Evolutionary conservation across 768 basidiomycete genomes (phyloP).

Genomic region (Boletus barrowsii): DNA sequence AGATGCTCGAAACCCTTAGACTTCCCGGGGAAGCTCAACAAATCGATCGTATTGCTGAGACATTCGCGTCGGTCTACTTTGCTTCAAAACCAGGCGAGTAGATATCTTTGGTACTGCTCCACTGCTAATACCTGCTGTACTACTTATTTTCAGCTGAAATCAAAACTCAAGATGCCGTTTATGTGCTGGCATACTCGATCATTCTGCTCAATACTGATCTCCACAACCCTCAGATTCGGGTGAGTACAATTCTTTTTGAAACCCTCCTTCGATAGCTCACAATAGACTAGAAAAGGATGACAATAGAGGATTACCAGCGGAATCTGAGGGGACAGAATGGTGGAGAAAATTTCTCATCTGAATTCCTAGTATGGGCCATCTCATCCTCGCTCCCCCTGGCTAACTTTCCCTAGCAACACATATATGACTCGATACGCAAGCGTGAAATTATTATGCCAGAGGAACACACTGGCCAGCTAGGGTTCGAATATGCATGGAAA

Average conservation of each 20-base stretch:
- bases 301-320: slow-evolving; percentile 87
- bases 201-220: slow-evolving; percentile 98
- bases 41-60: slow-evolving; percentile 90
- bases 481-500: slow-evolving; percentile 99
- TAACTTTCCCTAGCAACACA: slow-evolving; percentile 57
- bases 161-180: slow-evolving; percentile 87
- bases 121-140: not conserved
- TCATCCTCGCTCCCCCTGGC: not conserved
- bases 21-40: slow-evolving; percentile 95
- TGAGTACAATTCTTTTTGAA: slow-evolving; percentile 35
- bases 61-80: slow-evolving; percentile 90
- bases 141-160: slow-evolving; percentile 63
- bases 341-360: slow-evolving; percentile 74
- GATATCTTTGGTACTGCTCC: not conserved
- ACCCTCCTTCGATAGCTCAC: slow-evolving; percentile 1
- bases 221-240: slow-evolving; percentile 91
- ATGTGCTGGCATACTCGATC: slow-evolving; percentile 91
- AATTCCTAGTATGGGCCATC: slow-evolving; percentile 66
- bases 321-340: slow-evolving; percentile 94
- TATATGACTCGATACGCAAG: slow-evolving; percentile 93
- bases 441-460: slow-evolving; percentile 96
- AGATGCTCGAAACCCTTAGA: slow-evolving; percentile 89
- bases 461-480: slow-evolving; percentile 93
- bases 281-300: slow-evolving; percentile 81
- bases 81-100: slow-evolving; percentile 70